Evolutionary conservation across 2,329 filamentous ascomycete species (phyloP), one percentile per base, ranked within the genome.

Genomic region (Phyllosticta paracitricarpa): DNA sequence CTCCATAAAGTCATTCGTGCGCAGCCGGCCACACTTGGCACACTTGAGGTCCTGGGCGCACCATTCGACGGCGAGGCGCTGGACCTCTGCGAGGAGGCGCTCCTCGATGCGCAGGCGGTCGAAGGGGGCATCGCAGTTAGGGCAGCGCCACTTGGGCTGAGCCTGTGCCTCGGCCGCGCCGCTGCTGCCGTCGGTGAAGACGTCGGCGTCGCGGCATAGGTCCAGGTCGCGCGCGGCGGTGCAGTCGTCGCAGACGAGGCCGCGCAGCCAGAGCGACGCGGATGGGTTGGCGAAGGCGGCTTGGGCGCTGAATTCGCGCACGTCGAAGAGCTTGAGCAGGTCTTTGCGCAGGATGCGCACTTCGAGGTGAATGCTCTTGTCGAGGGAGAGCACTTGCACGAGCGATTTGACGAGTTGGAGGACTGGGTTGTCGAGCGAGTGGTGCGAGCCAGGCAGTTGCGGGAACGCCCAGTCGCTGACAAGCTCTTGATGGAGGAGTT

Each of bases 391-490:
- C 9, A 99, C 88, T 72, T 97, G 93, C 85, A 95, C 95, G 53
- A 99, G 82, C 19, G 84, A 85, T 75, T 97, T 99, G 67, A 96
- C 91, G 3, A 99, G 84, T 73, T 97, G 92, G 0, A 99, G 82
- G 0, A 91, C 85, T 0, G 93, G 89, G 68, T 94, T 93, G 51
- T 59, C 71, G 2, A 80, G 74, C 22, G 78, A 76, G 14, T 84
- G 77, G 68, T 90, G 85, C 1, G 86, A 87, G 57, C 91, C 87
- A 0, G 90, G 91, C 0, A 96, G 83, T 2, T 80, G 72, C 0
- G 94, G 94, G 77, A 97, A 97, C 22, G 81, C 80, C 79, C 96
- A 97, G 74, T 97, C 94, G 14, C 82, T 82, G 1, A 89, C 89
- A 2, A 97, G 84, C 69, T 96, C 91, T 0, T 91, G 88, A 71